A percentile compares a stretch with the other conserved stretches of the same genome.
These are phyloP conservation scores for Termitomyces sp. DNA, from an alignment of 768 basidiomycete genomes.

Conservation along the genomic window DNA sequence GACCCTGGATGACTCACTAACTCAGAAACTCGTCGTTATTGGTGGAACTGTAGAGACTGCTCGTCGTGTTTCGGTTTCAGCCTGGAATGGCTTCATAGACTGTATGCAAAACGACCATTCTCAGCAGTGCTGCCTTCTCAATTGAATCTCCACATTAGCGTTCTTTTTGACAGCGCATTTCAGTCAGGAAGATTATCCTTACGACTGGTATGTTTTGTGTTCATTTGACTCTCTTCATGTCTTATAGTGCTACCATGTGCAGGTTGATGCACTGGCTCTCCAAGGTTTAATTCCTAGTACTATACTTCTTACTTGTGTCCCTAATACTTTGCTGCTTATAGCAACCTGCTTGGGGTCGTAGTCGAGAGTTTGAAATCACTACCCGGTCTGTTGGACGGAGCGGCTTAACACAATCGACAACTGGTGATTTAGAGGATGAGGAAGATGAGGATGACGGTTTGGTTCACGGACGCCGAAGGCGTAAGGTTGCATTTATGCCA, in stretches of 20 bases:
- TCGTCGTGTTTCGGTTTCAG: conserved; percentile 71
- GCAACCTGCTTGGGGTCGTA: conserved; percentile 90
- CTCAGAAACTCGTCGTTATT: conserved; percentile 83
- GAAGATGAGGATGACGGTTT: conserved; percentile 50
- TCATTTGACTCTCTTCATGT: conserved; percentile 3
- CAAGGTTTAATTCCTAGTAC: conserved; percentile 41
- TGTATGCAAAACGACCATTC: conserved; percentile 38
- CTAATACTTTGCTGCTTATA: conserved; percentile 20
- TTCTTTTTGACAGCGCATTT: conserved; percentile 91
- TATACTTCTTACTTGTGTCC: neutral
- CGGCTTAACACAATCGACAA: conserved; percentile 58
- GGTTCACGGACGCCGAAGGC: conserved; percentile 65
- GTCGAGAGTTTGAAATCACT: conserved; percentile 86
- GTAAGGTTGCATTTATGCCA: conserved; percentile 84
- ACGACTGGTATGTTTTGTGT: conserved; percentile 57
- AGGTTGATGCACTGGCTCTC: conserved; percentile 90
- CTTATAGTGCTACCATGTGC: conserved; percentile 3
- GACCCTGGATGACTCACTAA: conserved; percentile 9
- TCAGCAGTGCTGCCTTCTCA: neutral
- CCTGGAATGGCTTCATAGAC: conserved; percentile 88
- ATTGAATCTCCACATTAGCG: conserved; percentile 30
- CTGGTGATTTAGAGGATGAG: conserved; percentile 79
- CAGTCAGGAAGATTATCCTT: conserved; percentile 82
- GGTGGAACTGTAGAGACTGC: conserved; percentile 88
- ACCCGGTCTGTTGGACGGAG: conserved; percentile 66